Evolutionary conservation across 257 asterid species (phyloP), one percentile per base, ranked within the genome.

Genomic region (Scutellaria minor): DNA sequence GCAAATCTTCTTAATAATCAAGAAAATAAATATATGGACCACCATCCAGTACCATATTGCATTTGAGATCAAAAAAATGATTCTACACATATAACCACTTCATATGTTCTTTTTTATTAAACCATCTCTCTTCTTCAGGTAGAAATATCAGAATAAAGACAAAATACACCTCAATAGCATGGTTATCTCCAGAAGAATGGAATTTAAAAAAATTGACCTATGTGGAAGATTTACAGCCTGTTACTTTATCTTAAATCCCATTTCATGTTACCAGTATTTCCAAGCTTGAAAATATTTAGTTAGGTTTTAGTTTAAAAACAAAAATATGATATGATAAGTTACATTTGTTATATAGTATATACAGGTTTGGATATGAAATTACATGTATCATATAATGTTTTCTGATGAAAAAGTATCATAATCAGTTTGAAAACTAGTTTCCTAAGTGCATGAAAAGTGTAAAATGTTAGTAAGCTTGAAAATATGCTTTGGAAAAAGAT

Each of bases 41-140:
- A 69, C 9, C 22, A 20, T 31, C 48, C 20, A 39, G 65, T 22
- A 41, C 20, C 22, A 58, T 4, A 18, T 58, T 58, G 7, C 45
- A 58, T 58, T 9, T 35, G 60, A 18, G 64, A 60, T 60, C 22
- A 60, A 39, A 24, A 56, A 31, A n/a, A 37, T 39, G n/a, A 60
- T 31, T 37, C 48, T 3, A 60, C 27, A 41, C 13, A 58, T 31
- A 31, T 31, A 48, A 7, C 6, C 40, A 11, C 20, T 58, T 7
- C 4, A 7, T 9, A 56, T 56, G 41, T 13, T 60, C 40, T 12
- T 59, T 58, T 58, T 6, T 60, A 3, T 37, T n/a, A n/a, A 18
- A 37, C 6, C 13, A 37, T 60, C 37, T 60, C 44, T 37, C 48
- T 7, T 31, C 66, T n/a, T 37, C n/a, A 14, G 50, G 50, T 14